Conservation (phyloP, 179 eudicot genomes). For the Sideroxylon spinosum region DNA sequence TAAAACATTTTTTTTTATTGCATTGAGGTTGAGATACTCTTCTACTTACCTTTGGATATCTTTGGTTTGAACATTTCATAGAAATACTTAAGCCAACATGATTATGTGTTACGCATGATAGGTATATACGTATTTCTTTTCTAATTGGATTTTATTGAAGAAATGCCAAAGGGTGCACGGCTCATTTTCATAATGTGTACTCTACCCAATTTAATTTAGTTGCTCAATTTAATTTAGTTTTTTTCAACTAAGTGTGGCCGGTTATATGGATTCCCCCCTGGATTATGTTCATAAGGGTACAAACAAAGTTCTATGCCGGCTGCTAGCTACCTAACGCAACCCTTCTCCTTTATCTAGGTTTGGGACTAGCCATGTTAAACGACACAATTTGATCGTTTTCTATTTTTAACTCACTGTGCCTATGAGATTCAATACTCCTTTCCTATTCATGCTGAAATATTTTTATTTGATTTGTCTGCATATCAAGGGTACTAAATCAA, state of each 20-base stretch:
- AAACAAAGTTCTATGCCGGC: too few species aligned
- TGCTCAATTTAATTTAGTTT: too few species aligned
- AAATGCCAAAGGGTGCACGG: not conserved
- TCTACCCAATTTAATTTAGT: not conserved
- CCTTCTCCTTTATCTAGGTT: too few species aligned
- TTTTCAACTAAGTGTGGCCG: too few species aligned
- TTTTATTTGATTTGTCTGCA: not conserved
- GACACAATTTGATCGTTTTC: not conserved
- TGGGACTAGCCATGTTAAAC: not conserved
- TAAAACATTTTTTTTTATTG: too few species aligned
- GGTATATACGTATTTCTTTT: not conserved
- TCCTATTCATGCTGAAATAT: not conserved
- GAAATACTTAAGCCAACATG: not conserved
- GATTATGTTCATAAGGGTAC: too few species aligned
- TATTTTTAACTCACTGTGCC: not conserved
- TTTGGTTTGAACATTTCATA: not conserved
- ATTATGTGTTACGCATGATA: not conserved
- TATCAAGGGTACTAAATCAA: not conserved
- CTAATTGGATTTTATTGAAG: not conserved
- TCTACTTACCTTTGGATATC: not conserved
- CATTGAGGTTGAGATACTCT: not conserved
- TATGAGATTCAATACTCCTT: not conserved
- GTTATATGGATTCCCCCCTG: too few species aligned
- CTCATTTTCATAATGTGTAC: not conserved
- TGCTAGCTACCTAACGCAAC: too few species aligned